Evolutionary conservation across 2,329 filamentous ascomycete genomes (phyloP), one percentile per base, ranked within the genome.

Genomic region (Elsinoe perseae): DNA sequence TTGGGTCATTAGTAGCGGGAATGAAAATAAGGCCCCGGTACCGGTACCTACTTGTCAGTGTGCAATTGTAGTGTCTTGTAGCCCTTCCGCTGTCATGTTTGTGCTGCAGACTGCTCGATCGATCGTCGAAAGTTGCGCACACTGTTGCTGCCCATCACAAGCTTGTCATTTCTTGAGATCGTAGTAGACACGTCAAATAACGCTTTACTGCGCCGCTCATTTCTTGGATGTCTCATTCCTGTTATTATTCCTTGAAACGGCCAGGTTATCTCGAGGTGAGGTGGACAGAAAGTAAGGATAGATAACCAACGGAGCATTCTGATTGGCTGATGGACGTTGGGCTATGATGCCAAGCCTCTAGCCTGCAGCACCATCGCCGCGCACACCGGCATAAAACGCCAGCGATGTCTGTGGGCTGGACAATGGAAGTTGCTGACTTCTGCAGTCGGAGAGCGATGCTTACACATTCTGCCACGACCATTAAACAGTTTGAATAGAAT

Each of bases 291-390:
- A 20, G 30, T 25, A 18, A 50, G 44, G 18, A 52, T 14, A 38
- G 32, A 52, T 34, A 52, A 52, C 23, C 32, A 52, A 52, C 38
- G 10, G 28, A 38, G 48, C 48, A 38, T 38, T 52, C 48, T 52
- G 48, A 52, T 52, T 52, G 48, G 48, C 23, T 10, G 28, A 25
- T 36, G 28, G 20, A 18, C 25, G 48, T 12, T 23, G n/a, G 9
- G 12, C 48, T 52, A 52, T 52, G 30, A 10, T n/a, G 48, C 48
- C 48, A 36, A 52, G 48, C 16, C 25, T 12, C 14, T 9, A 32
- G 25, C 14, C 14, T 48, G 43, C 43, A 25, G 27, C 38, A 20
- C 38, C n/a, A n/a, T n/a, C n/a, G n/a, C n/a, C n/a, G n/a, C n/a
- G n/a, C n/a, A n/a, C n/a, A n/a, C n/a, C n/a, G n/a, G n/a, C n/a